Conservation (phyloP, 306 rosid species). For the Dryas octopetala region DNA sequence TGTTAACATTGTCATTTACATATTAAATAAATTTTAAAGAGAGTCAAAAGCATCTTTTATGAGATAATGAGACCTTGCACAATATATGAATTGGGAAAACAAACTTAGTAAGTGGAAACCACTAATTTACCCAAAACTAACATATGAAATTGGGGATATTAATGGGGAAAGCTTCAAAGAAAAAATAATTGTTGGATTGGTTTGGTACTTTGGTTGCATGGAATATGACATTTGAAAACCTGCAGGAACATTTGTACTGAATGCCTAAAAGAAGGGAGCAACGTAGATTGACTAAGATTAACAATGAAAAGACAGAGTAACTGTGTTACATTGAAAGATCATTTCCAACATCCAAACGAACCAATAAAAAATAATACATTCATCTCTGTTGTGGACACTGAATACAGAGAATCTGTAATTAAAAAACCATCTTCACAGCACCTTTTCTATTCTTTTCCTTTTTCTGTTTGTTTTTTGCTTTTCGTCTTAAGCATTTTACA, state of each 20-base stretch:
- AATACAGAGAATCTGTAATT: not conserved
- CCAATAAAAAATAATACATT: slow-evolving; percentile 6
- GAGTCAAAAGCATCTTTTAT: too few species aligned
- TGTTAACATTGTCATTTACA: too few species aligned
- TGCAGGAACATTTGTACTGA: not conserved
- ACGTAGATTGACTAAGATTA: not conserved
- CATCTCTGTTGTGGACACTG: not conserved
- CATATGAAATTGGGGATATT: too few species aligned
- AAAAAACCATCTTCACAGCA: slow-evolving; percentile 19
- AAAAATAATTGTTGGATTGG: too few species aligned
- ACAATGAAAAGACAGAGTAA: not conserved
- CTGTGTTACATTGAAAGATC: not conserved
- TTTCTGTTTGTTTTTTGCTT: slow-evolving; percentile 2
- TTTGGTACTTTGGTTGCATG: too few species aligned
- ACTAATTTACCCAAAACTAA: too few species aligned
- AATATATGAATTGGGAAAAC: too few species aligned
- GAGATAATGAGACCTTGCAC: too few species aligned
- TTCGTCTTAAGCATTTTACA: slow-evolving; percentile 40
- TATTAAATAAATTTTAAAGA: too few species aligned
- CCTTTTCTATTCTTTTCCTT: not conserved
- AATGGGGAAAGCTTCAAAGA: too few species aligned
- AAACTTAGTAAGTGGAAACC: too few species aligned
- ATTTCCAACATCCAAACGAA: not conserved
- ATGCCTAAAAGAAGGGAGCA: not conserved
- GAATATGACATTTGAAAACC: not conserved